Conservation (phyloP, 768 basidiomycete genomes). For the button mushroom (Agaricus bisporus) region DNA sequence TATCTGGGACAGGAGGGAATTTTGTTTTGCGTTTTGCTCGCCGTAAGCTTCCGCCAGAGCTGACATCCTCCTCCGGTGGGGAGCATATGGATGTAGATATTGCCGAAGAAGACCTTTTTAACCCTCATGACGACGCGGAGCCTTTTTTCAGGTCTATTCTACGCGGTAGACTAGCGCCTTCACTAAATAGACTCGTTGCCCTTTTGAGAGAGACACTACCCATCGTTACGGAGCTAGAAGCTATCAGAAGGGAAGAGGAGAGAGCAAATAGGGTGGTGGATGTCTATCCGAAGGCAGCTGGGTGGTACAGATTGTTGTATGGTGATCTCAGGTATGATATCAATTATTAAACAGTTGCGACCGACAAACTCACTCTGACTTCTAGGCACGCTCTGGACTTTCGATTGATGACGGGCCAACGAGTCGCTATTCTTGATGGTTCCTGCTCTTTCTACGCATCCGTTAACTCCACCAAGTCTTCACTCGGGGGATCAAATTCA, state of each 20-base stretch:
- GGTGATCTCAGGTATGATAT: slow-evolving; percentile 52
- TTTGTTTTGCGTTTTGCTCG: slow-evolving; percentile 74
- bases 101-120: slow-evolving; percentile 30
- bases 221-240: slow-evolving; percentile 66
- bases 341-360: background rate
- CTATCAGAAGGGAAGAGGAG: slow-evolving; percentile 33
- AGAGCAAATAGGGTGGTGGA: slow-evolving; percentile 38
- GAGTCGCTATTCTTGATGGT: slow-evolving; percentile 69
- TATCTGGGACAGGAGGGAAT: slow-evolving; percentile 59
- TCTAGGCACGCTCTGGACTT: slow-evolving; percentile 74
- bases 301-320: slow-evolving; percentile 77
- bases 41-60: slow-evolving; percentile 12
- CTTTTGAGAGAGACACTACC: slow-evolving; percentile 75
- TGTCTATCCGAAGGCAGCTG: slow-evolving; percentile 72
- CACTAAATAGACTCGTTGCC: slow-evolving; percentile 60
- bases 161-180: slow-evolving; percentile 57
- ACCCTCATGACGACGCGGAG: slow-evolving; percentile 79
- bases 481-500: slow-evolving; percentile 2
- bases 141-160: slow-evolving; percentile 69
- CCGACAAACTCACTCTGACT: background rate
- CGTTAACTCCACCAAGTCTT: slow-evolving; percentile 12
- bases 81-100: slow-evolving; percentile 18
- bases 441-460: slow-evolving; percentile 51
- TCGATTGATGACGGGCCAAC: slow-evolving; percentile 61
- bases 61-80: slow-evolving; percentile 12